Evolutionary conservation across 805 yeast genomes (phyloP), one percentile per base, ranked within the genome.

Genomic region (Tetrapisispora phaffii): DNA sequence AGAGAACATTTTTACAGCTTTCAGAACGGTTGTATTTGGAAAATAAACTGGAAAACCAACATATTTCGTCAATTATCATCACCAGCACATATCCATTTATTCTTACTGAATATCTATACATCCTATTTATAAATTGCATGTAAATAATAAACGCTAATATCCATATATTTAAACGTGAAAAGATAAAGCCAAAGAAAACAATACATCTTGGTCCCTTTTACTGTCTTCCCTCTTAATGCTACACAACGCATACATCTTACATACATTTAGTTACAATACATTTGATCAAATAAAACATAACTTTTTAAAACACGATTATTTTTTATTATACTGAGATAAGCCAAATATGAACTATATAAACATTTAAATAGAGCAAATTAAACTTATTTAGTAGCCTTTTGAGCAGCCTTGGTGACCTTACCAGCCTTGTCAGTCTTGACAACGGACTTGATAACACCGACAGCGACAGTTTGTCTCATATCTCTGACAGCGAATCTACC

Each of bases 391-490:
- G 55, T 52, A 52, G 64, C 64, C 63, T 61, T 61, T 39, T 44
- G 50, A 72, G 95, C 96, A 72, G 95, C 86, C 87, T 86, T 86
- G 88, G 95, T 85, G 66, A 85, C 93, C 88, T 86, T 85, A 75
- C 87, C 89, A 67, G 87, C 85, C 67, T 73, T 75, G 74, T 79
- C 82, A 59, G 85, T 68, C 84, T 87, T 87, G 67, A 77, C 94
- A 64, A 87, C 95, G 56, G 87, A 73, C 83, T 90, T 90, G 85
- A 89, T 85, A 70, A 89, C 96, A 85, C 97, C 97, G 71, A 89
- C 97, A 71, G 97, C 97, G 67, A 89, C 97, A 65, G 97, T 89
- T 78, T 88, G 96, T 85, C 97, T 85, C 97, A 88, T 88, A 77
- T 88, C 97, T 85, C 97, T 89, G 80, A 88, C 96, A 71, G 90